phyloP scores from a whole-genome alignment of 2,329 filamentous ascomycete genomes.

The Ophiocordyceps unilateralis region DNA sequence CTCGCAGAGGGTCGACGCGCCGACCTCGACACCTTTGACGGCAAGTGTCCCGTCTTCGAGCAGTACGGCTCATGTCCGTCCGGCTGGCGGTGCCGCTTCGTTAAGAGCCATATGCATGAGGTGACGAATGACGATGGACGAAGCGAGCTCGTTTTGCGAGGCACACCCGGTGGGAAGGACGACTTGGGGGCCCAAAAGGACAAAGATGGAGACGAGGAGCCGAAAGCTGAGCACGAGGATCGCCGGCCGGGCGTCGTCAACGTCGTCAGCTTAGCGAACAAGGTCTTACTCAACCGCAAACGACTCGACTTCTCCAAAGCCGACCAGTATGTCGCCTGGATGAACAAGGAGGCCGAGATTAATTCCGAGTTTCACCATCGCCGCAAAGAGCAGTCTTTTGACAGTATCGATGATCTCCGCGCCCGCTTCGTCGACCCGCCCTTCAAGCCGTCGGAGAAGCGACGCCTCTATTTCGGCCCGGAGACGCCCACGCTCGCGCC shows the following conservation, averaged over 20 bases:
- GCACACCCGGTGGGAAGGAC: conserved; percentile 10
- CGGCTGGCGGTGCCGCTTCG: conserved; percentile 92
- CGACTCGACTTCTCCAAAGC: conserved; percentile 54
- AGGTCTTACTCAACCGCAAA: conserved; percentile 59
- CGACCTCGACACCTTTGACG: conserved; percentile 59
- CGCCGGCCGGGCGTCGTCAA: conserved; percentile 57
- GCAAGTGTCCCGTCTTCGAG: conserved; percentile 69
- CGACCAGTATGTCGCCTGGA: conserved; percentile 61
- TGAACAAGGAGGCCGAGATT: conserved; percentile 42
- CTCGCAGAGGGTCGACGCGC: conserved; percentile 64
- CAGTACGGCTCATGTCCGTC: conserved; percentile 58
- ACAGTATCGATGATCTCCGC: conserved; percentile 48
- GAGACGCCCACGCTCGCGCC: conserved; percentile 91
- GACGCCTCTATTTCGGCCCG: conserved; percentile 78
- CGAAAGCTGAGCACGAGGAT: conserved; percentile 16
- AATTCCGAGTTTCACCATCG: conserved; percentile 22
- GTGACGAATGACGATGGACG: conserved; percentile 59
- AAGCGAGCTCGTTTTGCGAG: conserved; percentile 61
- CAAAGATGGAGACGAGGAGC: conserved; percentile 11
- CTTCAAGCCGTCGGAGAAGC: conserved; percentile 81
- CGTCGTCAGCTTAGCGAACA: conserved; percentile 48
- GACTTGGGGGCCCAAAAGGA: conserved; percentile 14
- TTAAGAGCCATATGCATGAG: conserved; percentile 73
- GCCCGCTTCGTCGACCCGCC: conserved; percentile 76
- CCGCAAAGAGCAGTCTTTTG: conserved; percentile 22